Base-by-base conservation (phyloP, 768 basidiomycete species). In the Termitomyces sp. region DNA sequence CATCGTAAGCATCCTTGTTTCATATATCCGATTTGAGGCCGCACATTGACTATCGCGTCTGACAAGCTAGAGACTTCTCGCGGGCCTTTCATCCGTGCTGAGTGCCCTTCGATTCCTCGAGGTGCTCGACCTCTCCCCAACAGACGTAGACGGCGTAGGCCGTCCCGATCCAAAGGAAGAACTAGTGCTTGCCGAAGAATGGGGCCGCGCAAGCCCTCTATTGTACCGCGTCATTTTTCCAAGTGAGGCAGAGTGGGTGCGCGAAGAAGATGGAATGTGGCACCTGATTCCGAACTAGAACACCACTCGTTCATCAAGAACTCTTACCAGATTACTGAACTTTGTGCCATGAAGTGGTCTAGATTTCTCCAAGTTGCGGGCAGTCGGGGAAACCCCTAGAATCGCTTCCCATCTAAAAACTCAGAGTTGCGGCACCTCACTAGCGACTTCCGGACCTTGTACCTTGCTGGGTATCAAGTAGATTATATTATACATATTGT, bases 61-160 rank as follows among this genome's bases (percentile, higher is more conserved):
- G 55, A 60, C 57, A 64, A 66, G 62, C 61, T 68, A 87, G 86
- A 75, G 81, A 60, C 72, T 88, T 45, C 70, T 87, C 48, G 78
- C 82, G 20, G 84, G 81, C 31, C 77, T 88, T 39, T 81, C 84
- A n/a, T 74, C 82, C 54, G 83, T 84, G 15, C 70, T 86, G 57
- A 74, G 72, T 54, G 76, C 77, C 3, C 85, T 87, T 67, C 70
- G 68, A 27, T 73, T 74, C 16, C 73, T 86, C 58, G 70, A 73
- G 31, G 75, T 72, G 61, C 78, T 88, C 65, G 86, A 87, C 68
- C 73, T 88, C 37, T 86, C 85, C 2, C 82, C 83, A 20, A 87
- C 84, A 36, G 73, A 74, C 55, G 75, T 83, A 16, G 77, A 78
- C 60, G 78, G 78, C 62, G 69, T 75, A 48, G 78, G 75, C 41